Percentiles rank a stretch among this genome's conserved stretches.
Conservation (phyloP, 1,284 basidiomycete species). For the Xanthoconium separans region DNA sequence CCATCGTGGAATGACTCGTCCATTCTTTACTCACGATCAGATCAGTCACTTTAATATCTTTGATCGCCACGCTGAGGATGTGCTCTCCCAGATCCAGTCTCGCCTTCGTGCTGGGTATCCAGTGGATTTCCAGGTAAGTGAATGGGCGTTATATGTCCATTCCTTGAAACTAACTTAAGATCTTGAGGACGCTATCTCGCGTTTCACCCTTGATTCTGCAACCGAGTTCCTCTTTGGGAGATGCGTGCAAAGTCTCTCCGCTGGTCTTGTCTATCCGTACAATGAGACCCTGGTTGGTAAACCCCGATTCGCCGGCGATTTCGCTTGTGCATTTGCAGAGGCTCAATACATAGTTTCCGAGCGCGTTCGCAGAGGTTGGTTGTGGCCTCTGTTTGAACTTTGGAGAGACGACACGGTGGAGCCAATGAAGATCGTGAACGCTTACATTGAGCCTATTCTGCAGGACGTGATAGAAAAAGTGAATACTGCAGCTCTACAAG, state of each 20-base stretch:
- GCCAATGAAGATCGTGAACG: constrained; percentile 48
- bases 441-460: constrained; percentile 51
- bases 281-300: constrained; percentile 23
- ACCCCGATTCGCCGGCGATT: constrained; percentile 20
- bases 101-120: constrained; percentile 36
- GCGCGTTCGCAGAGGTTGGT: constrained; percentile 37
- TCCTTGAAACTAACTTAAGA: background rate
- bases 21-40: constrained; percentile 50
- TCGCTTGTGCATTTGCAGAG: constrained; percentile 32
- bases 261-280: constrained; percentile 44
- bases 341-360: constrained; percentile 41
- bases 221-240: constrained; percentile 54
- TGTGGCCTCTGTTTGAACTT: constrained; percentile 54
- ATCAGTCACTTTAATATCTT: constrained; percentile 50
- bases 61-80: constrained; percentile 37
- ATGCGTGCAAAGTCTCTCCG: constrained; percentile 41
- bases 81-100: constrained; percentile 33
- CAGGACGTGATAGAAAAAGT: constrained; percentile 44
- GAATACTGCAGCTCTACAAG: constrained; percentile 12
- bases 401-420: constrained; percentile 42
- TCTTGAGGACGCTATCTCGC: constrained; percentile 36
- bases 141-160: background rate
- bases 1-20: constrained; percentile 50
- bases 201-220: constrained; percentile 57
- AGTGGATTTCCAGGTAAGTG: constrained; percentile 40